These are phyloP conservation scores for Primulina eburnea DNA, from an alignment of 257 asterid species.

Conservation along the genomic window DNA sequence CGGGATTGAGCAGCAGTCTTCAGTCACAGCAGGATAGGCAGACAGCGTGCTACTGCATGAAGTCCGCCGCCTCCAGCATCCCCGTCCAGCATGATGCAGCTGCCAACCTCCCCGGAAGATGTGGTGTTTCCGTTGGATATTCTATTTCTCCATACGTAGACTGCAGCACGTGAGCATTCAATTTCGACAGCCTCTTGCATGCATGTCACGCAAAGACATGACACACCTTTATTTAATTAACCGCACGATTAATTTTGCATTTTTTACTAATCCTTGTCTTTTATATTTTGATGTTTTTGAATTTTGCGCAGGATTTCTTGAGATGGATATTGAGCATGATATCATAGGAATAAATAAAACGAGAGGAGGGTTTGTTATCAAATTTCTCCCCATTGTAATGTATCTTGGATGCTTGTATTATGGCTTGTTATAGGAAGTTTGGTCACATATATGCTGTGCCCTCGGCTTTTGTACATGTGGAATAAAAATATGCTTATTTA, in stretches of 20 bases:
- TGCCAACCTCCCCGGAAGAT: constrained; percentile 46
- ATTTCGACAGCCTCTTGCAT: neutral
- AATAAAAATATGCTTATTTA: neutral
- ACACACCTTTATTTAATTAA: neutral
- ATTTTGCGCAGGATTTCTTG: constrained; percentile 39
- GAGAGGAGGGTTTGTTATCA: constrained; percentile 13
- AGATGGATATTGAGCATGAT: constrained; percentile 2
- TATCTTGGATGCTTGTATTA: neutral
- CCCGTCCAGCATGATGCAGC: constrained; percentile 40
- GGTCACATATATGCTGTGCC: neutral
- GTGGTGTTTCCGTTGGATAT: constrained; percentile 41
- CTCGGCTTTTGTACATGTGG: neutral
- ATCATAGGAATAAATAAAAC: constrained; percentile 21
- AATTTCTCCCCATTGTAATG: neutral
- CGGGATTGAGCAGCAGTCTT: constrained; percentile 18
- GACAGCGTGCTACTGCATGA: constrained; percentile 50
- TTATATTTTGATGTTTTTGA: neutral
- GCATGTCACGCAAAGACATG: no score
- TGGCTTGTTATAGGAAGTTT: neutral
- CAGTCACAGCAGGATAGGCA: constrained; percentile 41
- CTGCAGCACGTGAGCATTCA: constrained; percentile 47
- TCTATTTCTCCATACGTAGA: constrained; percentile 35
- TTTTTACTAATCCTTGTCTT: no score
- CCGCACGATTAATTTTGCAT: neutral
- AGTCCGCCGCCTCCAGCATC: constrained; percentile 43